Evolutionary conservation across 176 grass and related monocot genomes (phyloP).

Genomic region (Rhynchospora tenuis): DNA sequence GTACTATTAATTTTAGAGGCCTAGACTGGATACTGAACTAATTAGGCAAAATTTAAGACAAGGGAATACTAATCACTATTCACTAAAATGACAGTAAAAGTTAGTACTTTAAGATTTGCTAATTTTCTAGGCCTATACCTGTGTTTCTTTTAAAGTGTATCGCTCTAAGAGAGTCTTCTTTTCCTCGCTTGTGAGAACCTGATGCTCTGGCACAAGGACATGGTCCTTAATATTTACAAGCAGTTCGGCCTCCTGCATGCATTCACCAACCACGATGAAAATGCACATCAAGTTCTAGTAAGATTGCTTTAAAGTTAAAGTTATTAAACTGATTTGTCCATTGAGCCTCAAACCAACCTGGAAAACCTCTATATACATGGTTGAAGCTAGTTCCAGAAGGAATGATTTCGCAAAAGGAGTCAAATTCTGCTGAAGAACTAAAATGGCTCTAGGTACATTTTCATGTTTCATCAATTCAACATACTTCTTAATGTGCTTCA

Average conservation of each 20-base stretch:
- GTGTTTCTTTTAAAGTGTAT: conserved; percentile 86
- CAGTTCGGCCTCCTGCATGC: conserved; percentile 57
- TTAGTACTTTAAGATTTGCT: background rate
- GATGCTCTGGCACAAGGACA: conserved; percentile 81
- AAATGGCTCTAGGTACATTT: conserved; percentile 58
- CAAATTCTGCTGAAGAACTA: conserved; percentile 81
- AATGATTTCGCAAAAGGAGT: conserved; percentile 87
- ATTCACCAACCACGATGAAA: conserved; percentile 19
- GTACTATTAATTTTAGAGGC: background rate
- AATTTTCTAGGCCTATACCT: conserved; percentile 37
- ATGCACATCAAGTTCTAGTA: background rate
- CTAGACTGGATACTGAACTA: background rate
- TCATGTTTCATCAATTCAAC: conserved; percentile 86
- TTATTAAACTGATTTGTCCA: background rate
- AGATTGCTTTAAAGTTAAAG: background rate
- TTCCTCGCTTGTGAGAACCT: conserved; percentile 76
- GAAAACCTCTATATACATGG: conserved; percentile 82
- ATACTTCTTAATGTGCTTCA: conserved; percentile 98
- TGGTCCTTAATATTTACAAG: conserved; percentile 93
- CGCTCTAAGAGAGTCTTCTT: conserved; percentile 81
- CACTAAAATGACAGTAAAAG: background rate
- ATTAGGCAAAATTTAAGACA: background rate
- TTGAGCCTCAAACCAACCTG: conserved; percentile 36
- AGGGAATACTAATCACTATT: background rate
- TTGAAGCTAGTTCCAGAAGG: conserved; percentile 55